Percentiles rank a stretch among this genome's conserved stretches.
phyloP scores from a whole-genome alignment of 306 rosid species.

The Malus sieversii region DNA sequence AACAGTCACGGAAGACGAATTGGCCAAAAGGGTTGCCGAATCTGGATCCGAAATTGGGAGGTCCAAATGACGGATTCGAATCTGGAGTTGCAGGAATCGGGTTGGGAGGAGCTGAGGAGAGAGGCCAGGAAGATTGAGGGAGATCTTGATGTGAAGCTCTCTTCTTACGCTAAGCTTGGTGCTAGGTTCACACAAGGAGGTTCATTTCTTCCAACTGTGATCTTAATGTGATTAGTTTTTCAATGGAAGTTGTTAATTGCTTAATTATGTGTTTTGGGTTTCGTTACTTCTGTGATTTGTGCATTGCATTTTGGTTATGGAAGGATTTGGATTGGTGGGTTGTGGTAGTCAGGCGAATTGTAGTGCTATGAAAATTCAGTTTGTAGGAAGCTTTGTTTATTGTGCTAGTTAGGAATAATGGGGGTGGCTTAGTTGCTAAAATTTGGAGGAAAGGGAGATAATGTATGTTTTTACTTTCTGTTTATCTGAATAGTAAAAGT shows the following conservation, averaged over 20 bases:
- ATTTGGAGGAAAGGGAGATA: background rate
- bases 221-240: background rate
- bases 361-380: background rate
- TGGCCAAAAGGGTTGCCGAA: background rate
- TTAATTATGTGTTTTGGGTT: background rate
- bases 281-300: background rate
- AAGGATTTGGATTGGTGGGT: background rate
- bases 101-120: constrained; percentile 94
- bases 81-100: constrained; percentile 96
- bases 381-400: background rate
- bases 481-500: background rate
- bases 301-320: constrained; percentile 1
- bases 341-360: constrained; percentile 2
- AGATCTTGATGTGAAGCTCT: constrained; percentile 94
- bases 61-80: constrained; percentile 59
- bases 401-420: background rate
- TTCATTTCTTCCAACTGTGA: constrained; percentile 6
- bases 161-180: constrained; percentile 87
- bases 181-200: constrained; percentile 90
- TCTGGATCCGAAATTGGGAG: constrained; percentile 22
- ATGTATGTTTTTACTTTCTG: background rate
- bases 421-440: background rate
- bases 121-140: constrained; percentile 98
- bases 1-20: background rate
- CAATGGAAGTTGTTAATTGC: background rate